These are phyloP conservation scores for Rosa multiflora DNA, from an alignment of 306 rosid genomes.

Conservation along the genomic window DNA sequence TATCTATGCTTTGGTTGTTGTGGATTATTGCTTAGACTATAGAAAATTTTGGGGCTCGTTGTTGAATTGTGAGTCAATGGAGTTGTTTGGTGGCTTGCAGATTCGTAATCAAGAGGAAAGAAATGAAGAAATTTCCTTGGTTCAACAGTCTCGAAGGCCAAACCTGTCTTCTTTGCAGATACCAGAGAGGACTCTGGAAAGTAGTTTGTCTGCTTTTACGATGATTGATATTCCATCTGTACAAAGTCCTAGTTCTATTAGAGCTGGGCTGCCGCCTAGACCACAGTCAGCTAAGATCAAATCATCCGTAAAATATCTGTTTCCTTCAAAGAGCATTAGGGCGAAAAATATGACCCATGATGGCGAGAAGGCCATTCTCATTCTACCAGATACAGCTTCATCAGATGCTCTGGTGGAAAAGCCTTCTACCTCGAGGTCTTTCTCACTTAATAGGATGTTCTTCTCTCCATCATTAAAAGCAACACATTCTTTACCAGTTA, in stretches of 20 bases:
- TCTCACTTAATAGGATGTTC: slow-evolving; percentile 60
- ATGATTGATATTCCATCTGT: slow-evolving; percentile 43
- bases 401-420: slow-evolving; percentile 44
- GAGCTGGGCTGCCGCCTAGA: slow-evolving; percentile 71
- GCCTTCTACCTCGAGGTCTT: slow-evolving; percentile 62
- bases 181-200: slow-evolving; percentile 64
- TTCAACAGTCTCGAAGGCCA: slow-evolving; percentile 55
- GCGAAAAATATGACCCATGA: slow-evolving; percentile 44
- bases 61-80: slow-evolving; percentile 8
- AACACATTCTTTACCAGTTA: slow-evolving; percentile 66
- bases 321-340: slow-evolving; percentile 61
- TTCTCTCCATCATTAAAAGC: slow-evolving; percentile 51
- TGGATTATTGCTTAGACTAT: not conserved
- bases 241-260: slow-evolving; percentile 58
- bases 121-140: slow-evolving; percentile 28
- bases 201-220: slow-evolving; percentile 44
- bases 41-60: not conserved
- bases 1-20: not conserved
- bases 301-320: slow-evolving; percentile 47
- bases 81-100: slow-evolving; percentile 30
- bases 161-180: slow-evolving; percentile 61
- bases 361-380: slow-evolving; percentile 56
- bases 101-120: slow-evolving; percentile 35
- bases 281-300: slow-evolving; percentile 58
- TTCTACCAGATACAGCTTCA: slow-evolving; percentile 52